These are phyloP conservation scores for Backusella tuberculispora DNA, from an alignment of 192 early-diverging fungal genomes.

Conservation along the genomic window DNA sequence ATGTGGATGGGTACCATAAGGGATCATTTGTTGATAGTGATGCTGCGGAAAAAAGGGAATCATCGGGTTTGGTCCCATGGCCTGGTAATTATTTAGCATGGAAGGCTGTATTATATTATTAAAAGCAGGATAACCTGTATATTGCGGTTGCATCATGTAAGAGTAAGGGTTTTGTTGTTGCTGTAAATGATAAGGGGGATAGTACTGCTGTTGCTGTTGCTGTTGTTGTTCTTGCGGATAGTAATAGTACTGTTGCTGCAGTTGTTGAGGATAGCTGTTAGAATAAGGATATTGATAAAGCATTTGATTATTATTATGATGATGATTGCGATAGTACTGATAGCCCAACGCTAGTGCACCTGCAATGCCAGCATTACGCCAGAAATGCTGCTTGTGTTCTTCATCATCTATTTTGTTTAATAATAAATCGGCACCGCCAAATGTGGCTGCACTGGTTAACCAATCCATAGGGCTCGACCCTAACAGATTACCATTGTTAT, in stretches of 20 bases:
- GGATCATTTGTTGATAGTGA: conserved; percentile 1
- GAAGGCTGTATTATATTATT: conserved; percentile 16
- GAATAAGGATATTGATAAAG: neutral
- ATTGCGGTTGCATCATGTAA: neutral
- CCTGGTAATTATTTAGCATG: neutral
- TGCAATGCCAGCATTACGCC: conserved; percentile 11
- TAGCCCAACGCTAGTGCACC: conserved; percentile 12
- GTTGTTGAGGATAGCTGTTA: neutral
- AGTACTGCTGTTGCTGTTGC: neutral
- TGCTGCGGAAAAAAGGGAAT: conserved; percentile 1
- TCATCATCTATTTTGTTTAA: conserved; percentile 5
- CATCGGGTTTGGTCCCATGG: conserved; percentile 13
- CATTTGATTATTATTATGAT: neutral
- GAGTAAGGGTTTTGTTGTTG: neutral
- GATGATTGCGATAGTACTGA: conserved; percentile 3
- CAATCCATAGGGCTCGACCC: conserved; percentile 2
- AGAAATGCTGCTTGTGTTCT: conserved; percentile 6
- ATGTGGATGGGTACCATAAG: neutral
- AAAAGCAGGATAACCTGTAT: neutral
- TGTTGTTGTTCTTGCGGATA: neutral
- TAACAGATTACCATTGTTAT: neutral
- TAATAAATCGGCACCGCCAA: neutral
- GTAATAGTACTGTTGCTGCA: neutral
- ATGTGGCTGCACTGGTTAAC: neutral
- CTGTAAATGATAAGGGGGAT: neutral